Evolutionary conservation across 2,329 filamentous ascomycete genomes (phyloP), one percentile per base, ranked within the genome.

Genomic region (Phyllosticta citrichinensis): DNA sequence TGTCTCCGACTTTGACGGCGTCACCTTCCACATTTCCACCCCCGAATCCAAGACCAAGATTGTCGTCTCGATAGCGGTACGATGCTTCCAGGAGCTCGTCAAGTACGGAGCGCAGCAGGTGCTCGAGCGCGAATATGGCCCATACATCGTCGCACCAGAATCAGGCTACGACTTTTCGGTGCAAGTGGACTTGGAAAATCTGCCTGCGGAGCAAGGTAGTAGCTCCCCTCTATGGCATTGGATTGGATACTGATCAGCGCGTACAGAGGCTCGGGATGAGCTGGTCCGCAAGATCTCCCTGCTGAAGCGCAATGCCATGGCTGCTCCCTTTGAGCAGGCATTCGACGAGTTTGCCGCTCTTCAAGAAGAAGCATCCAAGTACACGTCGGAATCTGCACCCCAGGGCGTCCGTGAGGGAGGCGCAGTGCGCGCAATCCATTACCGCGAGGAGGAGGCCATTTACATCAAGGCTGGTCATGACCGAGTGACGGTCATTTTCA

Each of bases 391-490:
- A 75, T 89, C 93, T 64, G 94, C 95, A 58, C 94, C 94, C 0
- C 91, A 96, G 73, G 93, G 92, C 64, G 81, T 97, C 30, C 80
- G 81, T 66, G 94, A 97, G 76, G 93, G 94, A 57, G 92, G 93
- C 62, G 86, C 94, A 67, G 87, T 97, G 63, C 96, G 95, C 83
- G 87, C 93, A 2, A 96, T 99, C 68, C 93, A 97, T 76, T 99
- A 99, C 79, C 89, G 94, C 61, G 95, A 99, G 71, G 92, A 97
- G 79, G 94, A 99, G 75, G 92, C 94, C 58, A 97, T 99, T 71
- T 99, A 96, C 76, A 88, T 99, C 79, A 97, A 99, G 79, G 93
- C 94, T 64, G 95, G 89, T 74, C 89, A 95, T 78, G 94, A 99
- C 74, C 87, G 94, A 70, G 94, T 99, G 58, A 99, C 95, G 0